Evolutionary conservation across 805 yeast genomes (phyloP).

Genomic region (Metschnikowia chrysomelidarum): DNA sequence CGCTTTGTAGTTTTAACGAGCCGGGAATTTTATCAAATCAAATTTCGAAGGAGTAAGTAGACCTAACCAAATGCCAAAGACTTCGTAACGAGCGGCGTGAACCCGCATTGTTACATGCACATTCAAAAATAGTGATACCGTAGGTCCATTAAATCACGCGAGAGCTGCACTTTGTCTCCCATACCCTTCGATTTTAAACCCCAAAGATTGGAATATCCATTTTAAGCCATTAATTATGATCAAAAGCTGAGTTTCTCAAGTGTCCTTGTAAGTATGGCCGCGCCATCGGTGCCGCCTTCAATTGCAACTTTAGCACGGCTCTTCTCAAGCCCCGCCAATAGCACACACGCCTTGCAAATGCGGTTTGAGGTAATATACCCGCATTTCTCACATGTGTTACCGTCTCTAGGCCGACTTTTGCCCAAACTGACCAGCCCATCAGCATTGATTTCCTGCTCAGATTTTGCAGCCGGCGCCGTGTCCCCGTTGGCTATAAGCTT

Average conservation of each 20-base stretch:
- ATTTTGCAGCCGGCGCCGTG: slow-evolving; percentile 3
- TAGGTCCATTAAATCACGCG: no score
- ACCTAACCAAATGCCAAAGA: no score
- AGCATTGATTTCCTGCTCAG: slow-evolving; percentile 53
- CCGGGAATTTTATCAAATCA: no score
- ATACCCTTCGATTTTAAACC: no score
- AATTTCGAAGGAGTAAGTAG: no score
- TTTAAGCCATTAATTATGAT: background rate
- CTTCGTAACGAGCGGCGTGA: no score
- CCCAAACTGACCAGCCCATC: slow-evolving; percentile 61
- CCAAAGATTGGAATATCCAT: background rate
- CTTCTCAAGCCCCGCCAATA: slow-evolving; percentile 79
- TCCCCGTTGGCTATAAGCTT: background rate
- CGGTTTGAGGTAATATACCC: slow-evolving; percentile 87
- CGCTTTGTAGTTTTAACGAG: no score
- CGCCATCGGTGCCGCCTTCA: slow-evolving; percentile 60
- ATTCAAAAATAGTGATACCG: no score
- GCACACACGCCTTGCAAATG: slow-evolving; percentile 89
- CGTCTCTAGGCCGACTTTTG: slow-evolving; percentile 41
- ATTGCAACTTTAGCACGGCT: slow-evolving; percentile 65
- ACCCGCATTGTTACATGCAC: no score
- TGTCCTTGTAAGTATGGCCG: slow-evolving; percentile 59
- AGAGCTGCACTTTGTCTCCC: no score
- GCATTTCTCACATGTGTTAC: slow-evolving; percentile 80
- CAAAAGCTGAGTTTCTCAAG: slow-evolving; percentile 66